phyloP scores from a whole-genome alignment of 495 filamentous ascomycete species.

The Neurospora sp. region DNA sequence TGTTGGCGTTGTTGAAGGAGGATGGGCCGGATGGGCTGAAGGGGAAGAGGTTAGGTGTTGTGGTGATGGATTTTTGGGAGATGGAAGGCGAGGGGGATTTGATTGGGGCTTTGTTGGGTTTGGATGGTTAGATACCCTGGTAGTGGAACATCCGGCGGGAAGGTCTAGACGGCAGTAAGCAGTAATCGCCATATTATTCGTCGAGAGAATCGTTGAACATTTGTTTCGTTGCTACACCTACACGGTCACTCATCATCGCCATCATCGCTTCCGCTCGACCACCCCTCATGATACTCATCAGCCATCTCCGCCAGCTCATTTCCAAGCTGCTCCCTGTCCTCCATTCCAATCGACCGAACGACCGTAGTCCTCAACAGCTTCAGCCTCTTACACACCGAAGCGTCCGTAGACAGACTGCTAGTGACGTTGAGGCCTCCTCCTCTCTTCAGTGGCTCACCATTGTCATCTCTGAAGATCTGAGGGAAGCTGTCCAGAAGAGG shows the following conservation, averaged over 20 bases:
- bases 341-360: conserved; percentile 46
- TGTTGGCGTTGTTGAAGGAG: not conserved
- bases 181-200: conserved; percentile 29
- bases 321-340: conserved; percentile 70
- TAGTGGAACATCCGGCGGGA: not conserved
- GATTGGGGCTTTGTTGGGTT: not conserved
- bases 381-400: conserved; percentile 57
- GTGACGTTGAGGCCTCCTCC: conserved; percentile 42
- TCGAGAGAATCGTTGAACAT: conserved; percentile 18
- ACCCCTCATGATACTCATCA: conserved; percentile 83
- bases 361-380: conserved; percentile 54
- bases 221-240: not conserved
- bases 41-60: not conserved
- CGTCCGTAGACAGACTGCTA: conserved; percentile 62
- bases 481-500: conserved; percentile 80
- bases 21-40: not conserved
- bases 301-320: conserved; percentile 79
- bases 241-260: conserved; percentile 55
- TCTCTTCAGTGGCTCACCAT: conserved; percentile 22
- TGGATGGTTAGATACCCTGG: not conserved
- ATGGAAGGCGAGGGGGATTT: not conserved
- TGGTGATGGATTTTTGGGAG: not conserved
- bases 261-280: conserved; percentile 74
- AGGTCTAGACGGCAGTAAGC: not conserved
- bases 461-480: conserved; percentile 44